These are phyloP conservation scores for Aureobasidium melanogenum DNA, from an alignment of 2,329 filamentous ascomycete genomes.

Conservation along the genomic window DNA sequence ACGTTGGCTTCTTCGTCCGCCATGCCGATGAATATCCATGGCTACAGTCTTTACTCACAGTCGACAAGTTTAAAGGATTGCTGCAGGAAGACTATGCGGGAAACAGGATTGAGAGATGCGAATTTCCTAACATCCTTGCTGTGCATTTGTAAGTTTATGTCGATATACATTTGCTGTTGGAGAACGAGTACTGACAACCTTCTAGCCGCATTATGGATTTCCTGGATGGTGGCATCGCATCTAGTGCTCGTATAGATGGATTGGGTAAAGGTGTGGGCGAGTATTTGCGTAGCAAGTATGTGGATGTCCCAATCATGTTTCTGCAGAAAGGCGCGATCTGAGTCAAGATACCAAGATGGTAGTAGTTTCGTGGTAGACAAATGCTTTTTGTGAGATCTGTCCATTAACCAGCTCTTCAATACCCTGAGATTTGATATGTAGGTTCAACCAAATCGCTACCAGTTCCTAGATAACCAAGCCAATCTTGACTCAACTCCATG, in stretches of 20 bases:
- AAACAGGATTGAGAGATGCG: constrained; percentile 30
- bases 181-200: background rate
- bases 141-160: constrained; percentile 27
- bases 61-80: constrained; percentile 20
- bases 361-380: no score
- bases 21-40: constrained; percentile 26
- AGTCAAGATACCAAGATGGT: no score
- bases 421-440: background rate
- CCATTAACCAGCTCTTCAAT: background rate
- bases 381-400: no score
- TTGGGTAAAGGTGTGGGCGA: constrained; percentile 14
- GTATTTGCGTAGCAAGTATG: constrained; percentile 11
- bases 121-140: constrained; percentile 30
- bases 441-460: background rate
- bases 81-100: constrained; percentile 27
- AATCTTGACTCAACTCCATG: constrained; percentile 27
- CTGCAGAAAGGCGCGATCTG: constrained; percentile 10
- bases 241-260: constrained; percentile 10
- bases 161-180: background rate
- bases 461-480: constrained; percentile 19
- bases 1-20: constrained; percentile 34
- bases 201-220: constrained; percentile 10
- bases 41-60: constrained; percentile 23
- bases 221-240: constrained; percentile 12
- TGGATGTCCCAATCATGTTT: constrained; percentile 11